phyloP scores from a whole-genome alignment of 2,329 filamentous ascomycete species.

The Achaetomium macrosporum region DNA sequence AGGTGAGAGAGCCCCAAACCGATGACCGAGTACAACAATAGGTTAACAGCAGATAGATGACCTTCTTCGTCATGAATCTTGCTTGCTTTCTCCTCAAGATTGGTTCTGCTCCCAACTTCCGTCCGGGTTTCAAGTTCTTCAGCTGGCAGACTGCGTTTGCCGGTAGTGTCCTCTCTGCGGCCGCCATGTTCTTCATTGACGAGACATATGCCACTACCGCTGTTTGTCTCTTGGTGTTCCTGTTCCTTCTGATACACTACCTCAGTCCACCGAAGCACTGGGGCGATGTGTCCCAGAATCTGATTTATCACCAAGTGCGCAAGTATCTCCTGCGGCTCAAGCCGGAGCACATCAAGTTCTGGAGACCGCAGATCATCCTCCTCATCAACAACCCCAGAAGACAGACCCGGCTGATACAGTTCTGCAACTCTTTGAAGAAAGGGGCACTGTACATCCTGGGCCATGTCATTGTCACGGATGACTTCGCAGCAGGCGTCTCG shows the following conservation, averaged over 20 bases:
- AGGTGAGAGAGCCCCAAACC: slow-evolving; percentile 38
- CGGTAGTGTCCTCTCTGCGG: slow-evolving; percentile 69
- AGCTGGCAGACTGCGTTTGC: slow-evolving; percentile 74
- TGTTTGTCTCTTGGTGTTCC: slow-evolving; percentile 64
- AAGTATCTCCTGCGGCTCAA: slow-evolving; percentile 80
- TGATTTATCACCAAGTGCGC: slow-evolving; percentile 81
- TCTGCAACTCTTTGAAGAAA: slow-evolving; percentile 88
- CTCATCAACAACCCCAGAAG: slow-evolving; percentile 77
- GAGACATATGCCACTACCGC: slow-evolving; percentile 72
- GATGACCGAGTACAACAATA: slow-evolving; percentile 3
- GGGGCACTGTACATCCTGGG: slow-evolving; percentile 79
- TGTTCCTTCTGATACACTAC: slow-evolving; percentile 83
- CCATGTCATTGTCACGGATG: slow-evolving; percentile 79
- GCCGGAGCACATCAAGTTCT: slow-evolving; percentile 89
- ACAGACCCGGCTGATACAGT: slow-evolving; percentile 79
- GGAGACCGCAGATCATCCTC: slow-evolving; percentile 81
- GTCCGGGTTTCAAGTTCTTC: slow-evolving; percentile 84
- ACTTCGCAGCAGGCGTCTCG: slow-evolving; percentile 71
- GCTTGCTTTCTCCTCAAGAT: slow-evolving; percentile 84
- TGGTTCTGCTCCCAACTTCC: slow-evolving; percentile 81
- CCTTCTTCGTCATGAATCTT: slow-evolving; percentile 81
- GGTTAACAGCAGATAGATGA: slow-evolving; percentile 53
- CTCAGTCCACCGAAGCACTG: slow-evolving; percentile 79
- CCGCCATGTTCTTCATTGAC: slow-evolving; percentile 87
- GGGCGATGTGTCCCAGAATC: slow-evolving; percentile 83